Evolutionary conservation across 257 asterid species (phyloP).

Genomic region (Striga asiatica): DNA sequence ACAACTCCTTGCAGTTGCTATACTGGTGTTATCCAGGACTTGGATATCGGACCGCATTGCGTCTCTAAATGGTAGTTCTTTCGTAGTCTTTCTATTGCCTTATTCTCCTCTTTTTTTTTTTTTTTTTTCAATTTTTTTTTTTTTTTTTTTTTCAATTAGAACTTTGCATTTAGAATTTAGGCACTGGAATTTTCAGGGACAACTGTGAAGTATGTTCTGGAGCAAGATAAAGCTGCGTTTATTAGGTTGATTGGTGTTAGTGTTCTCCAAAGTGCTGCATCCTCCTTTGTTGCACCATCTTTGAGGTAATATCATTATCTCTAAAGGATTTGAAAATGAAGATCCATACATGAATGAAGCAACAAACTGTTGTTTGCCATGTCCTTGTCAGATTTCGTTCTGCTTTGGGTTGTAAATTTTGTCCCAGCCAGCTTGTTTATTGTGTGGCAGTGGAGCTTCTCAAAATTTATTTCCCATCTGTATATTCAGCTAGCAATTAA

Average conservation of each 20-base stretch:
- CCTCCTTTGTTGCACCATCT: slow-evolving; percentile 95
- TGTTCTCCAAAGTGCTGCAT: slow-evolving; percentile 97
- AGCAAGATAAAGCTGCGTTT: slow-evolving; percentile 88
- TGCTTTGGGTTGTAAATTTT: neutral
- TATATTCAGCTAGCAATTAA: no score
- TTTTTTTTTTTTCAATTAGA: slow-evolving; percentile 5
- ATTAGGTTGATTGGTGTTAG: slow-evolving; percentile 81
- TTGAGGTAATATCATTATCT: slow-evolving; percentile 48
- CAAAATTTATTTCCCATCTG: no score
- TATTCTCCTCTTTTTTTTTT: no score
- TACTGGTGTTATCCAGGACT: slow-evolving; percentile 85
- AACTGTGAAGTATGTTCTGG: slow-evolving; percentile 86
- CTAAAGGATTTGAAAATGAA: neutral
- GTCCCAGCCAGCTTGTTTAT: neutral
- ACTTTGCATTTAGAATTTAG: slow-evolving; percentile 4
- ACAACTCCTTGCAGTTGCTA: slow-evolving; percentile 87
- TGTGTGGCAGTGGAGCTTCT: slow-evolving; percentile 2
- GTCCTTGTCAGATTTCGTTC: neutral
- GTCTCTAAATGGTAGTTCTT: slow-evolving; percentile 70
- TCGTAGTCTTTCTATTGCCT: slow-evolving; percentile 2
- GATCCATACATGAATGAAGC: neutral
- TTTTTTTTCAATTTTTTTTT: slow-evolving; percentile 10
- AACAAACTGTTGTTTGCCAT: neutral
- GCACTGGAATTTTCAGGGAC: slow-evolving; percentile 53
- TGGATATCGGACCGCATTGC: slow-evolving; percentile 98